A percentile compares a stretch with the other conserved stretches of the same genome.
Evolutionary conservation across 345 rosid species (phyloP).

Genomic region (Abelmoschus esculentus): DNA sequence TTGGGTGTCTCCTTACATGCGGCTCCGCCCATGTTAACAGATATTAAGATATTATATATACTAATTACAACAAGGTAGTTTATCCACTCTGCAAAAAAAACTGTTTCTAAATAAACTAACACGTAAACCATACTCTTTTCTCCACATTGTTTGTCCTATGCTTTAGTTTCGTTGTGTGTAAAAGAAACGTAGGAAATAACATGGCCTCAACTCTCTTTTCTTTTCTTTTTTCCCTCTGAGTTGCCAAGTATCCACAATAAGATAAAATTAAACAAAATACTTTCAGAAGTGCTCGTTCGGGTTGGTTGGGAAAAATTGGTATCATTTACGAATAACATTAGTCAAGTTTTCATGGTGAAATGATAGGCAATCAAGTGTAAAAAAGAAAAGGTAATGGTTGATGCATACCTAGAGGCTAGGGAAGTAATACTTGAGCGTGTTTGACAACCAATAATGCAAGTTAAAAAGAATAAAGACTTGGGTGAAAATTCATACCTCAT

Average conservation of each 20-base stretch:
- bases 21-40: too few relatives aligned
- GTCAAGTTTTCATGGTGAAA: background rate
- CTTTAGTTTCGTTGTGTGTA: background rate
- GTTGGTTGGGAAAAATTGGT: background rate
- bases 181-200: background rate
- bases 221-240: background rate
- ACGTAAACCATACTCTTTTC: background rate
- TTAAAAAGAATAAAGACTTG: background rate
- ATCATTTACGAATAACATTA: too few relatives aligned
- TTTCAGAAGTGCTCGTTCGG: background rate
- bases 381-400: background rate
- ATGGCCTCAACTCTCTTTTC: too few relatives aligned
- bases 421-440: background rate
- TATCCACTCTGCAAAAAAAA: background rate
- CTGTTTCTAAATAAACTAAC: background rate
- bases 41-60: too few relatives aligned
- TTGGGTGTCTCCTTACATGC: too few relatives aligned
- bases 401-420: background rate
- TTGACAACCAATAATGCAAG: background rate
- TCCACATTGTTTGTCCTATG: too few relatives aligned
- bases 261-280: background rate
- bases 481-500: conserved; percentile 54
- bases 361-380: background rate
- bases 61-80: too few relatives aligned
- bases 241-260: background rate